Evolutionary conservation across 345 rosid species (phyloP).

Genomic region (Boechera retrofracta): DNA sequence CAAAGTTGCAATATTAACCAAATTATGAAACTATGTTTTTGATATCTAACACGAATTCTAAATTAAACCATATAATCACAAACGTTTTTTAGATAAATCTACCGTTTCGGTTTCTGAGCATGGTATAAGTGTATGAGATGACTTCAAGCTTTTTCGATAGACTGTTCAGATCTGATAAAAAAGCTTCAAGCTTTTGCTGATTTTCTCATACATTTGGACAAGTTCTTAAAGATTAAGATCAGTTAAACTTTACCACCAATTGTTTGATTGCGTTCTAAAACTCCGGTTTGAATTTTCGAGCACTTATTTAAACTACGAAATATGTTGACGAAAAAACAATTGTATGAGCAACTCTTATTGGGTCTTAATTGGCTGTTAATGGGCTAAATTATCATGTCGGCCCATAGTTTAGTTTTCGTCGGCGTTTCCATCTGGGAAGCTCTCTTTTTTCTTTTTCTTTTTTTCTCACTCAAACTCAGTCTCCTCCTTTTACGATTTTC

Average conservation of each 20-base stretch:
- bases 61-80: not conserved
- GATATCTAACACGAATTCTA: no score
- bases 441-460: not conserved
- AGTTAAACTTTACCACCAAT: no score
- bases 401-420: not conserved
- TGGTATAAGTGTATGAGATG: not conserved
- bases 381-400: not conserved
- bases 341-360: not conserved
- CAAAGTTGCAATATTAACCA: not conserved
- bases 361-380: not conserved
- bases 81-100: not conserved
- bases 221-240: not conserved
- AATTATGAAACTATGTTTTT: not conserved
- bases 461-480: not conserved
- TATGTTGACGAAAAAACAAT: not conserved
- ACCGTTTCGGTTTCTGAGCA: not conserved
- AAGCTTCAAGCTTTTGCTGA: no score
- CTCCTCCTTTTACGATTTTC: not conserved
- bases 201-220: not conserved
- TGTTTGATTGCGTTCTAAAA: not conserved
- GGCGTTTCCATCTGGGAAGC: not conserved
- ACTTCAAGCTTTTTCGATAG: not conserved
- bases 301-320: no score
- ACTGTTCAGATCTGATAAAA: not conserved
- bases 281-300: not conserved